Base-by-base conservation (phyloP, 208 protist species). In the Trypanosoma melophagium region DNA sequence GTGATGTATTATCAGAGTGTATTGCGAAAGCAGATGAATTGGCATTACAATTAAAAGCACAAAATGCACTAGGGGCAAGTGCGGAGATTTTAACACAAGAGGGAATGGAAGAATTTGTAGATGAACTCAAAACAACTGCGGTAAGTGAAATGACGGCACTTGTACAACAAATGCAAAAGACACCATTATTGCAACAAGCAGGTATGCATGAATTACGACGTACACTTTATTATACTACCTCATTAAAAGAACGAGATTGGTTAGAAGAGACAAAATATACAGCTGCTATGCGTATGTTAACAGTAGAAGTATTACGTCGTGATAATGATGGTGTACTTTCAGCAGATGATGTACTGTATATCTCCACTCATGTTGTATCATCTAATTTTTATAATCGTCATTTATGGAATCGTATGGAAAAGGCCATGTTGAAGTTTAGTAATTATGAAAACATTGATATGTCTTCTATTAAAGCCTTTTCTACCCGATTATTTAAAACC, bases 361-460 rank as follows among this genome's bases (percentile, higher is more conserved):
- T 96, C 14, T 80, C 86, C 19, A 94, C 90, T 17, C 82, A 94
- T 75, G 80, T 94, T 53, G 80, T 93, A 51, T 75, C 80, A 3
- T 76, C 86, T 1, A 96, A 96, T 70, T 96, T 91, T 54, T 96
- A 96, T 76, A 94, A 96, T 60, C 81, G 88, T 16, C 86, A 93
- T 58, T 55, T 96, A 62, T 96, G 90, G 88, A 92, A 96, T 51
- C 82, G 87, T 13, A 79, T 96, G 79, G 87, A 96, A 69, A 68
- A 62, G 56, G 50, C 86, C 42, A 59, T 95, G 71, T 19, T 74
- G 41, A 71, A 78, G 25, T 55, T 53, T 44, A 69, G 69, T 41
- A 83, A 86, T 61, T 96, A 84, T 63, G 88, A 93, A 17, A 74
- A 66, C 10, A 79, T 96, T 35, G 90, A 96, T 52, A 71, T 96